phyloP scores from a whole-genome alignment of 2,329 filamentous ascomycete species.

The Stemphylium beticola region DNA sequence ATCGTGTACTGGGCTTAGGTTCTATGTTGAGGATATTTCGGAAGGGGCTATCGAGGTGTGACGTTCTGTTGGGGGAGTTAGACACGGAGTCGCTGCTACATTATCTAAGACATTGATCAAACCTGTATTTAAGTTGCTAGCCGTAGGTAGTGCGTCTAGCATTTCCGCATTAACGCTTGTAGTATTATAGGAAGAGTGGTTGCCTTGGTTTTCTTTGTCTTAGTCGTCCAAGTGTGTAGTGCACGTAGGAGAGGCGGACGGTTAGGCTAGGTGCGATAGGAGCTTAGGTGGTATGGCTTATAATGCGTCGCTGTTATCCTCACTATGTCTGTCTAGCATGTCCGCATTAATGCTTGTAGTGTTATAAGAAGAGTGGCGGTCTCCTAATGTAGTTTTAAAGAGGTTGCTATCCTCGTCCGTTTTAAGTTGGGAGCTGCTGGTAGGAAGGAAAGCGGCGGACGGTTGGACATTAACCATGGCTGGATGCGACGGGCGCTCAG shows the following conservation, averaged over 20 bases:
- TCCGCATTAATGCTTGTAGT: neutral
- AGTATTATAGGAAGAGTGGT: neutral
- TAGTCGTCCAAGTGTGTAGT: neutral
- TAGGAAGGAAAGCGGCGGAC: slow-evolving; percentile 1
- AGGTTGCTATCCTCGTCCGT: neutral
- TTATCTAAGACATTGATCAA: neutral
- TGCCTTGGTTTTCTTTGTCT: neutral
- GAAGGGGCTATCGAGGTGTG: too few species aligned
- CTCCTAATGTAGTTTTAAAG: neutral
- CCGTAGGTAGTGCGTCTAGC: neutral
- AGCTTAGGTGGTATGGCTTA: neutral
- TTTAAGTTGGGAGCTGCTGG: slow-evolving; percentile 1
- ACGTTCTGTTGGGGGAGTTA: neutral
- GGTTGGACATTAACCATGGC: slow-evolving; percentile 4
- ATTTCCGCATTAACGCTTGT: neutral
- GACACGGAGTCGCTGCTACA: neutral
- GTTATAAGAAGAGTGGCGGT: neutral
- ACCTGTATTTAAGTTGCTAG: neutral
- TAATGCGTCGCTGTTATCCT: neutral
- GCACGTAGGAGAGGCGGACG: neutral
- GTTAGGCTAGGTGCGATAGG: neutral
- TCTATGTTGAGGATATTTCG: too few species aligned
- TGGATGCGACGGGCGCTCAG: slow-evolving; percentile 3
- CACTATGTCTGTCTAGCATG: neutral
- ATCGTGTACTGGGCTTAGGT: too few species aligned